Evolutionary conservation across 2,329 filamentous ascomycete genomes (phyloP).

Genomic region (Colletotrichum sojae): DNA sequence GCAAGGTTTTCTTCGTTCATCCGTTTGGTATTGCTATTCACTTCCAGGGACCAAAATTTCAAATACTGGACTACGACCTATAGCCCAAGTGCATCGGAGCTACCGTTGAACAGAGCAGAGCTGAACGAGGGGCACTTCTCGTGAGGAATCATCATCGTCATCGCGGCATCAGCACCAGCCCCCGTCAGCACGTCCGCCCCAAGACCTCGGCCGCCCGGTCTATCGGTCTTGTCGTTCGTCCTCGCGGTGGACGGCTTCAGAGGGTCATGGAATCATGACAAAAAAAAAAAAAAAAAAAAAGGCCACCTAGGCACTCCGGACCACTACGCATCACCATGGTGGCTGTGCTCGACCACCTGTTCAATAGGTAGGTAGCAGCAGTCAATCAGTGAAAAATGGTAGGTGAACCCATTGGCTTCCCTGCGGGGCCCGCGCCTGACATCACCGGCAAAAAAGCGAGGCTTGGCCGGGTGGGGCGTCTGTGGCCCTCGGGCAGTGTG

Average conservation of each 20-base stretch:
- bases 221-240: not conserved
- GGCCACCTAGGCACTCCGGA: no score
- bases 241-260: no score
- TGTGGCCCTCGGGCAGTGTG: not conserved
- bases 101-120: no score
- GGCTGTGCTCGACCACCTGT: slow-evolving; percentile 30
- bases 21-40: no score
- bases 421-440: slow-evolving; percentile 25
- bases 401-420: not conserved
- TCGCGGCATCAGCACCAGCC: not conserved
- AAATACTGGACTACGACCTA: no score
- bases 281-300: not conserved
- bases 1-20: not conserved
- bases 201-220: not conserved
- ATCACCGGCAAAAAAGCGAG: slow-evolving; percentile 26
- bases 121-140: not conserved
- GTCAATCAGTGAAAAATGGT: no score
- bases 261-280: slow-evolving; percentile 4
- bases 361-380: not conserved
- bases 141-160: not conserved
- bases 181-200: slow-evolving; percentile 7
- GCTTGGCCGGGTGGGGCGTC: slow-evolving; percentile 9
- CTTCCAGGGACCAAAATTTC: no score
- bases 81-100: no score
- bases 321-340: slow-evolving; percentile 9